A percentile compares a stretch with the other conserved stretches of the same genome.
phyloP scores from a whole-genome alignment of 768 basidiomycete species.

The Phlegmacium glaucopus region DNA sequence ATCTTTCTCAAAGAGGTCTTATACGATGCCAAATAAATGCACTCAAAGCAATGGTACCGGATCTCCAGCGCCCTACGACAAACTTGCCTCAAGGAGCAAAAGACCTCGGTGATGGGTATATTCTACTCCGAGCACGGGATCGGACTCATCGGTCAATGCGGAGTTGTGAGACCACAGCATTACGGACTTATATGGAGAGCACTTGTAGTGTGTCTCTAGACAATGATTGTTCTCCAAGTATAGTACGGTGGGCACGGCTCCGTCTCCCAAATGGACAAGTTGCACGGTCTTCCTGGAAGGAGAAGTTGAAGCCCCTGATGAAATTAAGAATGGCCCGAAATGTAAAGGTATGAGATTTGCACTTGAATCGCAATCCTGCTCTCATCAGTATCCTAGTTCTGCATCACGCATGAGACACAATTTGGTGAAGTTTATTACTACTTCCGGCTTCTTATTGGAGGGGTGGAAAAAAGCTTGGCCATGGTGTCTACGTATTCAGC shows the following conservation, averaged over 20 bases:
- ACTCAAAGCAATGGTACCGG: constrained; percentile 8
- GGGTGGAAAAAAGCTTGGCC: constrained; percentile 1
- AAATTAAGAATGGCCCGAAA: constrained; percentile 24
- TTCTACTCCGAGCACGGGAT: constrained; percentile 12
- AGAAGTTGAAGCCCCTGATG: constrained; percentile 15
- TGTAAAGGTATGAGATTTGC: constrained; percentile 23
- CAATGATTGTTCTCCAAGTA: background rate
- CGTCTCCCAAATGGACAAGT: constrained; percentile 36
- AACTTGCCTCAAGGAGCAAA: constrained; percentile 8
- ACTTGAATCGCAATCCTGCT: background rate
- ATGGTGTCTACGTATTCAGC: constrained; percentile 3
- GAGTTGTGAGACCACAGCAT: background rate
- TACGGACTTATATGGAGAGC: background rate
- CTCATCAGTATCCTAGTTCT: too few relatives aligned
- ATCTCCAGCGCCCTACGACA: constrained; percentile 5
- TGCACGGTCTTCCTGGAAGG: constrained; percentile 30
- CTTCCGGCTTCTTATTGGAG: background rate
- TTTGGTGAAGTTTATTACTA: constrained; percentile 14
- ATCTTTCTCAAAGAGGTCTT: constrained; percentile 18
- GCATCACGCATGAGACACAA: background rate
- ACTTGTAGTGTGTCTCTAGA: background rate
- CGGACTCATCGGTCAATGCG: too few relatives aligned
- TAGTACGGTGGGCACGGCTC: constrained; percentile 27
- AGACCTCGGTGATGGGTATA: constrained; percentile 11
- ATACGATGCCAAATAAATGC: constrained; percentile 15